phyloP scores from a whole-genome alignment of 2,329 filamentous ascomycete species.

The Aspergillus udagawae region DNA sequence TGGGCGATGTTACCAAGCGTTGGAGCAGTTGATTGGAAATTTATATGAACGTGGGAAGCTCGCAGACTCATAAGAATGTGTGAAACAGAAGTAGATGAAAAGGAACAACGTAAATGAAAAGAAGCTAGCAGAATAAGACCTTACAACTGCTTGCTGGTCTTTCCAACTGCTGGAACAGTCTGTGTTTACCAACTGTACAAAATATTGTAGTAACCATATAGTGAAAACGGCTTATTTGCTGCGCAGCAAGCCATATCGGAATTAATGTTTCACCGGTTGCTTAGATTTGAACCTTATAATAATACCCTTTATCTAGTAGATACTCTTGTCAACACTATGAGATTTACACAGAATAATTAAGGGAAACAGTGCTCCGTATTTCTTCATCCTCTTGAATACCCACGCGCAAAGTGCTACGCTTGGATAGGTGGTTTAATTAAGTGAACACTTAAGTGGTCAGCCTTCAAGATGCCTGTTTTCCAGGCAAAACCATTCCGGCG shows the following conservation, averaged over 20 bases:
- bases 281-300: neutral
- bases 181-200: neutral
- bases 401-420: neutral
- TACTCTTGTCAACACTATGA: neutral
- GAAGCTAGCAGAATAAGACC: neutral
- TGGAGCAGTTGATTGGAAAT: neutral
- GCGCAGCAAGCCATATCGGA: conserved; percentile 10
- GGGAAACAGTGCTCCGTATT: neutral
- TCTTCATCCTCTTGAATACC: neutral
- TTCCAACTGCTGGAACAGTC: neutral
- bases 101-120: too few species aligned
- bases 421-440: neutral
- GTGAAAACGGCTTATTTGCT: neutral
- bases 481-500: conserved; percentile 67
- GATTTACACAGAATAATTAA: neutral
- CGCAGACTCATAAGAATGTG: neutral
- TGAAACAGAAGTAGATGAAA: neutral
- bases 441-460: neutral
- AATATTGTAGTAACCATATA: neutral
- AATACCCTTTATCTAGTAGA: too few species aligned
- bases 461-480: conserved; percentile 57
- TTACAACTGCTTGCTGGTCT: neutral
- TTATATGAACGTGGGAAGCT: neutral
- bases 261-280: conserved; percentile 14
- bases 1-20: neutral